These are phyloP conservation scores for Dictyostelium brefeldianum DNA, from an alignment of 78 protist species.

Conservation along the genomic window DNA sequence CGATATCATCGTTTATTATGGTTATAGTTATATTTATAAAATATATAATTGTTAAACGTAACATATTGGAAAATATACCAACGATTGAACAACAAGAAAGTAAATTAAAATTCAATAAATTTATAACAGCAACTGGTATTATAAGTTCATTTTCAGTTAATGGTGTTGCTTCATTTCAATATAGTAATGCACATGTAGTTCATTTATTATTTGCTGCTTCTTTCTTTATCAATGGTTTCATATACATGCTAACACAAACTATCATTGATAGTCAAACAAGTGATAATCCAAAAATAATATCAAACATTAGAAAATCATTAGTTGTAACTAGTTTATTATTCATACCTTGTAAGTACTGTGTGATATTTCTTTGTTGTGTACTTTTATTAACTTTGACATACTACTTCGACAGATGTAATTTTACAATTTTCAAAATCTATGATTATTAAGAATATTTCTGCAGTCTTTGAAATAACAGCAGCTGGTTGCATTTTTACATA, in stretches of 20 bases:
- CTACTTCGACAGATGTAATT: constrained; percentile 13
- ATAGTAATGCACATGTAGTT: constrained; percentile 13
- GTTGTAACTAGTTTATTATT: constrained; percentile 11
- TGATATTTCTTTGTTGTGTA: background rate
- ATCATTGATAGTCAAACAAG: background rate
- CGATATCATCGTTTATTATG: constrained; percentile 47
- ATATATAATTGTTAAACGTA: constrained; percentile 24
- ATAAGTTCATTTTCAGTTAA: constrained; percentile 11
- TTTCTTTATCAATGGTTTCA: constrained; percentile 33
- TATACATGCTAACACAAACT: constrained; percentile 22
- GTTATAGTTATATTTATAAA: constrained; percentile 31
- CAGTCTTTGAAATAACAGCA: constrained; percentile 39
- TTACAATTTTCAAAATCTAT: constrained; percentile 28
- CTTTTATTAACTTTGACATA: background rate
- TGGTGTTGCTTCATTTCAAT: constrained; percentile 70
- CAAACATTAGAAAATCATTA: background rate
- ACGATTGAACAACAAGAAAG: background rate
- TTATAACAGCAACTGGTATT: background rate
- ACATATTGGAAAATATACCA: background rate
- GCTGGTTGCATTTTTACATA: constrained; percentile 27
- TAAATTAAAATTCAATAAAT: constrained; percentile 3
- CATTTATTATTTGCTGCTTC: constrained; percentile 49
- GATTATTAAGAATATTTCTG: constrained; percentile 15
- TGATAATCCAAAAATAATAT: background rate
- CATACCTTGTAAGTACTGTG: constrained; percentile 34